Conservation (phyloP, 2,329 filamentous ascomycete species). For the Clarireedia paspali region DNA sequence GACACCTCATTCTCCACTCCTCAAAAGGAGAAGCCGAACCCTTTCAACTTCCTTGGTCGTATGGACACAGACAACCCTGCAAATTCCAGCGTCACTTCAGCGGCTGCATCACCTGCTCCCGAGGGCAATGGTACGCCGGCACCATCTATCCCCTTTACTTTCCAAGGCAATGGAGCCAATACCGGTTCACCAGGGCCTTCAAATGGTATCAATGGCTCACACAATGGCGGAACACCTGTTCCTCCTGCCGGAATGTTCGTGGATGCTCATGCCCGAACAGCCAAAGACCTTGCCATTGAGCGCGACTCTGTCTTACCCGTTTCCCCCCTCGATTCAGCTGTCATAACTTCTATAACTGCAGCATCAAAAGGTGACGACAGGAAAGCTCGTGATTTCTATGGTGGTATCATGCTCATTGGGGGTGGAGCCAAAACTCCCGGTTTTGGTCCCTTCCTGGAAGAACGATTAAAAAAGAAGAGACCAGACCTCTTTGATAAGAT, state of each 20-base stretch:
- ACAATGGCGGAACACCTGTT: slow-evolving; percentile 42
- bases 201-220: slow-evolving; percentile 34
- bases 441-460: slow-evolving; percentile 77
- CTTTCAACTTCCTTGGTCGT: slow-evolving; percentile 62
- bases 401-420: slow-evolving; percentile 84
- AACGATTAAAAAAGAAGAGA: slow-evolving; percentile 61
- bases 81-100: slow-evolving; percentile 71
- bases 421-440: slow-evolving; percentile 75
- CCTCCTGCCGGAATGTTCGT: slow-evolving; percentile 30
- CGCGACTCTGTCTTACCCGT: slow-evolving; percentile 76
- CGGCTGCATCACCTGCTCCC: slow-evolving; percentile 79
- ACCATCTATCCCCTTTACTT: slow-evolving; percentile 46
- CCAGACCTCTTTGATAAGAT: slow-evolving; percentile 54
- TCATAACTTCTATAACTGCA: slow-evolving; percentile 81
- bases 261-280: slow-evolving; percentile 34
- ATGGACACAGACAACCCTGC: slow-evolving; percentile 53
- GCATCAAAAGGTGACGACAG: slow-evolving; percentile 85
- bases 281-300: slow-evolving; percentile 48
- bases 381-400: slow-evolving; percentile 83
- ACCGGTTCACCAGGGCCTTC: slow-evolving; percentile 26
- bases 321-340: slow-evolving; percentile 79
- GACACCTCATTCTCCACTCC: slow-evolving; percentile 44
- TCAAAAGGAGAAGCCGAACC: slow-evolving; percentile 55
- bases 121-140: slow-evolving; percentile 62
- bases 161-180: slow-evolving; percentile 23